Base-by-base conservation (phyloP, 257 asterid genomes). In the Ehretia macrophylla region DNA sequence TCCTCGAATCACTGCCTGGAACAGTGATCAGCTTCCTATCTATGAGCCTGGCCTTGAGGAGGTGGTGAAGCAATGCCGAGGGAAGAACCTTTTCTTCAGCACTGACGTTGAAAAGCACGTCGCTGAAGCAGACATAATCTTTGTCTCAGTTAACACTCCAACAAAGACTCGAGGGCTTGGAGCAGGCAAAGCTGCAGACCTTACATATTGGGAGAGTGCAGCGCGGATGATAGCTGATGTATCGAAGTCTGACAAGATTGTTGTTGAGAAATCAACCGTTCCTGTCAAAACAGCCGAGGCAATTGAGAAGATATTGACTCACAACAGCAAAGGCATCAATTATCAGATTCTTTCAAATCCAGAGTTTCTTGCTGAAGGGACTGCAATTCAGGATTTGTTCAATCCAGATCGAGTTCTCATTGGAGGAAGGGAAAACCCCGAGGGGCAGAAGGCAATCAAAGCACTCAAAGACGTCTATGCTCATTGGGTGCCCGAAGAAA, bases 141-240 rank as follows among this genome's bases (percentile, higher is more conserved):
- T 69, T 48, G 80, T 75, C 48, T 75, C 73, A 4, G 73, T 70
- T 22, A 70, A 75, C 55, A 75, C 80, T 10, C 80, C 80, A 8
- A 69, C 73, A 0, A 75, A 75, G 60, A 70, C 73, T 35, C 61
- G 70, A 14, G 76, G 73, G 3, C 73, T 75, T 17, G 73, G 76
- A 17, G 80, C 80, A n/a, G 70, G 80, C 46, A 75, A 75, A 63
- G 80, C 76, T 51, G 80, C 80, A 13, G 70, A 75, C 51, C 72
- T 69, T 32, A 74, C 79, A 4, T 74, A 69, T 17, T 74, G 73
- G 76, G 79, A 74, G 51, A 74, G 79, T 51, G 79, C 79, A 9
- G 75, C 75, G 9, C 65, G 75, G 8, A 74, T 74, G 79, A 74
- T 74, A 13, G 79, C 75, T 60, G 75, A 69, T 62, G 73, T 66